phyloP scores from a whole-genome alignment of 1,139 yeast genomes.

The Saccharomycopsis hybrid region DNA sequence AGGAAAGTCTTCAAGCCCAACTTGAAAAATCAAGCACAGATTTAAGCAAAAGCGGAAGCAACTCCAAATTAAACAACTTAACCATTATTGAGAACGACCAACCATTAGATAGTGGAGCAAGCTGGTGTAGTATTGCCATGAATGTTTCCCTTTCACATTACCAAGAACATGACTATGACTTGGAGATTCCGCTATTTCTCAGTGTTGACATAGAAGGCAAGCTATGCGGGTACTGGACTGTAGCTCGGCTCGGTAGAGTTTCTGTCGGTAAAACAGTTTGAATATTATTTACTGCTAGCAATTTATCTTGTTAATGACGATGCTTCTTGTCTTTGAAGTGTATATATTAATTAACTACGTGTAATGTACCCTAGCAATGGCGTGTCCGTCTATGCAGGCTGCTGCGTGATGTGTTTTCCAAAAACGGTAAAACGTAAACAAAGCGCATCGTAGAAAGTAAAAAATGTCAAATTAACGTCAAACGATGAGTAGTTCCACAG shows the following conservation, averaged over 20 bases:
- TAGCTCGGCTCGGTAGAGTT: constrained; percentile 3
- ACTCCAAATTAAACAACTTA: background rate
- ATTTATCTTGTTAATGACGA: too few relatives aligned
- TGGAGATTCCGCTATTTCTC: constrained; percentile 10
- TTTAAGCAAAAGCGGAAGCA: background rate
- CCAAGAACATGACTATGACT: constrained; percentile 4
- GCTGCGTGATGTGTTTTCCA: too few relatives aligned
- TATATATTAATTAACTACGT: too few relatives aligned
- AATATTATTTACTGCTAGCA: too few relatives aligned
- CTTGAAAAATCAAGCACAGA: background rate
- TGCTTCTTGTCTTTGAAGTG: too few relatives aligned
- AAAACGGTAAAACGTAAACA: too few relatives aligned
- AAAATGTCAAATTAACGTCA: too few relatives aligned
- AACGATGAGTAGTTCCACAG: too few relatives aligned
- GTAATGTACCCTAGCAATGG: too few relatives aligned
- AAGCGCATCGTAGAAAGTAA: too few relatives aligned
- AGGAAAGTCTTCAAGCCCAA: constrained; percentile 3
- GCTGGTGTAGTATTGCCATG: constrained; percentile 17
- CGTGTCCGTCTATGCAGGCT: too few relatives aligned
- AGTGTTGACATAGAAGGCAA: constrained; percentile 3
- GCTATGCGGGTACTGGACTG: constrained; percentile 13
- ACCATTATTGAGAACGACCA: constrained; percentile 1
- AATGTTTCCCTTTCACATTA: constrained; percentile 6
- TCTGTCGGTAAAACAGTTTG: too few relatives aligned
- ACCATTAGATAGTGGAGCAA: constrained; percentile 16